These are phyloP conservation scores for Paraconiothyrium brasiliense DNA, from an alignment of 2,329 filamentous ascomycete species.

Conservation along the genomic window DNA sequence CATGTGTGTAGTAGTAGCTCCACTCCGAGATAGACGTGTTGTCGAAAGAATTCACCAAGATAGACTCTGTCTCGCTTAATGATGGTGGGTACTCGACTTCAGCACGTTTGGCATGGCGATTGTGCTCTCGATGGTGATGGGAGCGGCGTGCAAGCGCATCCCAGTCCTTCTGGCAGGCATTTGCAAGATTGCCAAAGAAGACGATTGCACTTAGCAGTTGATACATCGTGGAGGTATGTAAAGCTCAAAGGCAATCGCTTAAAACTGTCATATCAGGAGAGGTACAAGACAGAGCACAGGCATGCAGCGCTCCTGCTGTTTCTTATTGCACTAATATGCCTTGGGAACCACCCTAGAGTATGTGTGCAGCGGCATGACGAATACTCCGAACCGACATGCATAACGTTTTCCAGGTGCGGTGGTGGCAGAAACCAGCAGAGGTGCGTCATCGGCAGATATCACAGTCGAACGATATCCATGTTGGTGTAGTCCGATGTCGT, in stretches of 20 bases:
- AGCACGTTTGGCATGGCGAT: constrained; percentile 27
- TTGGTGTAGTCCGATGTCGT: constrained; percentile 21
- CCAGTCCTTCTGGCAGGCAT: constrained; percentile 32
- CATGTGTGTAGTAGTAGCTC: constrained; percentile 37
- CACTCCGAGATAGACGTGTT: constrained; percentile 37
- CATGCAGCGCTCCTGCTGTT: not conserved
- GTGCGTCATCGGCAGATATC: constrained; percentile 17
- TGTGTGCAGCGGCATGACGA: constrained; percentile 5
- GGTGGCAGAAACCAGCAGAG: not conserved
- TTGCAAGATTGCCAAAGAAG: constrained; percentile 21
- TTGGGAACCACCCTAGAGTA: not conserved
- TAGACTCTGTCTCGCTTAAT: constrained; percentile 33
- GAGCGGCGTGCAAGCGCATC: constrained; percentile 25
- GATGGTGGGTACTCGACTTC: constrained; percentile 28
- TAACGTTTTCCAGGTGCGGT: not conserved
- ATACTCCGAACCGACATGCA: not conserved
- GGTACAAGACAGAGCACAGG: not conserved
- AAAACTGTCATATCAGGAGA: not conserved
- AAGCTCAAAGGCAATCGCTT: not conserved
- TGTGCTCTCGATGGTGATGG: constrained; percentile 22
- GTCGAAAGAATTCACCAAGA: constrained; percentile 45
- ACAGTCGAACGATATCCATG: constrained; percentile 3
- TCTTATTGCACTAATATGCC: constrained; percentile 4
- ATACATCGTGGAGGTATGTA: constrained; percentile 16
- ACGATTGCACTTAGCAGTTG: constrained; percentile 17